Evolutionary conservation across 805 yeast genomes (phyloP), one percentile per base, ranked within the genome.

Genomic region (Metschnikowia hibisci): DNA sequence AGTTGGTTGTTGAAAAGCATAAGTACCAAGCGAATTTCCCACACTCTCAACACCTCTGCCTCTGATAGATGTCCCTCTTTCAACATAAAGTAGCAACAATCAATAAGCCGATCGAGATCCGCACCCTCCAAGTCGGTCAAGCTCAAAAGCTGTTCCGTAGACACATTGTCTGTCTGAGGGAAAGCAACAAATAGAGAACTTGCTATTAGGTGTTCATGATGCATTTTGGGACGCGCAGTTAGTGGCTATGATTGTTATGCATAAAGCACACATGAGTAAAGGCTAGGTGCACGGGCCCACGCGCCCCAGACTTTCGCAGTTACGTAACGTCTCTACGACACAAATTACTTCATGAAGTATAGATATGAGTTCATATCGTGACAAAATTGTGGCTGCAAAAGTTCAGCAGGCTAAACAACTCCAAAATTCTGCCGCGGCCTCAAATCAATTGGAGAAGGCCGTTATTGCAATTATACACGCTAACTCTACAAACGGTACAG

Each of bases 11-110:
- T 57, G 53, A 68, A 68, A 4, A 69, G 41, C 10, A 56, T 53
- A 9, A 63, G 50, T 12, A 55, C 47, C 16, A 70, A 51, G n/a
- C 75, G 52, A 6, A 65, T 57, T 36, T 66, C 67, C 74, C 74
- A 70, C 16, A 67, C 42, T 13, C 20, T 28, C 32, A 47, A 50
- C 13, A 62, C 36, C 11, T 45, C 47, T 12, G 56, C 54, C 15
- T 34, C 28, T 8, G 40, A 34, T 18, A 39, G 27, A 6, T 42
- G 26, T 3, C 32, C 45, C 15, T 29, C 14, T 9, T 29, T 42
- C 11, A 52, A 43, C 28, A 39, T 43, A 22, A 38, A 27, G 34
- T 48, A 47, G 4, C 55, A 46, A 41, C 33, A 14, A 18, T 48
- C 50, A 9, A 51, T 16, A 10, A 52, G 44, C 23, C 42, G 44